A percentile compares a stretch with the other conserved stretches of the same genome.
Conservation (phyloP, 2,329 filamentous ascomycete species). For the Akanthomyces uredinophilus region DNA sequence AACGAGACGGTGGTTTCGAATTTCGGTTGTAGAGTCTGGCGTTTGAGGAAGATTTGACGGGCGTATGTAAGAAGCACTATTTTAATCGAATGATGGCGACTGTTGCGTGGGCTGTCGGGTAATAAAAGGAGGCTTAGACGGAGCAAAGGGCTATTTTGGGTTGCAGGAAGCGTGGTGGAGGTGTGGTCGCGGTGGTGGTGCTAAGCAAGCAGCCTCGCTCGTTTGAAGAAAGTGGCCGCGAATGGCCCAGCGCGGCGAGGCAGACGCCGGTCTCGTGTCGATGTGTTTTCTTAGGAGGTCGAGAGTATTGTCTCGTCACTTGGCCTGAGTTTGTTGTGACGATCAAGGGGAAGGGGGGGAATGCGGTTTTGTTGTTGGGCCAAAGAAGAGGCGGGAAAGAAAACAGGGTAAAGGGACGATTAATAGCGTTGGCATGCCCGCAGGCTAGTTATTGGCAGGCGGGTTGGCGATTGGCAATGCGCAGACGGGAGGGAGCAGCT, state of each 20-base stretch:
- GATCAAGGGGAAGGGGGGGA: background rate
- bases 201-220: background rate
- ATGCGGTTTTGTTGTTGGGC: background rate
- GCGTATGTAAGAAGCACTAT: background rate
- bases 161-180: background rate
- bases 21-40: background rate
- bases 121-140: conserved; percentile 5
- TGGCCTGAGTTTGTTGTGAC: background rate
- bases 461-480: background rate
- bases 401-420: background rate
- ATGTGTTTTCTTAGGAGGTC: background rate
- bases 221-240: background rate
- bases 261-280: no score
- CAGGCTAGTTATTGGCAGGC: background rate
- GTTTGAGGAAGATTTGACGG: background rate
- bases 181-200: background rate
- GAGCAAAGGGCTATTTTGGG: background rate
- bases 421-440: background rate
- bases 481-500: background rate
- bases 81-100: background rate
- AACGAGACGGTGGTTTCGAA: background rate
- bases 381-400: background rate
- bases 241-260: background rate
- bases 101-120: background rate
- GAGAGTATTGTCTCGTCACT: background rate